These are phyloP conservation scores for Alternaria ventricosa DNA, from an alignment of 2,329 filamentous ascomycete genomes.

Conservation along the genomic window DNA sequence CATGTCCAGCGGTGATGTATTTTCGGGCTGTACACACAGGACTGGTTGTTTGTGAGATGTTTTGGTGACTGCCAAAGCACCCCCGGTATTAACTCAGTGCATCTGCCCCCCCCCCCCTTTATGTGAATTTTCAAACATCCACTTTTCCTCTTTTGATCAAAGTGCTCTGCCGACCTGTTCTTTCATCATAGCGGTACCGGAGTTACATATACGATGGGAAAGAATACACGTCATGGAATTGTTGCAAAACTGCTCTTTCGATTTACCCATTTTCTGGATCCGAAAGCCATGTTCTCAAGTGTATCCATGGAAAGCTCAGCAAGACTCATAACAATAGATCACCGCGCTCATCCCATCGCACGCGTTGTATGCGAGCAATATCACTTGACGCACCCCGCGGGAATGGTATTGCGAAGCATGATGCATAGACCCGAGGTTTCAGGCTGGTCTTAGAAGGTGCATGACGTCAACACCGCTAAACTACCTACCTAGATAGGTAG, in stretches of 20 bases:
- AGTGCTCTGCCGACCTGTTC: not conserved
- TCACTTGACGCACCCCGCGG: not conserved
- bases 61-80: not conserved
- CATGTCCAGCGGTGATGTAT: not conserved
- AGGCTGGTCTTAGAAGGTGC: not conserved
- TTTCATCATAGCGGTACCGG: not conserved
- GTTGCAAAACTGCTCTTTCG: not conserved
- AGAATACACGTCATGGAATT: not conserved
- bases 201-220: not conserved
- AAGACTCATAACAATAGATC: not conserved
- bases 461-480: not conserved
- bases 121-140: not conserved
- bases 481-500: not conserved
- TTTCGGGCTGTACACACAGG: not conserved
- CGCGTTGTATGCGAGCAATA: not conserved
- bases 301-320: not conserved
- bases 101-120: accelerated
- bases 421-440: not conserved
- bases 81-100: not conserved
- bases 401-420: not conserved
- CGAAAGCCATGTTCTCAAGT: not conserved
- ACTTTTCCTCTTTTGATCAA: not conserved
- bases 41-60: accelerated
- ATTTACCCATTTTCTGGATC: not conserved
- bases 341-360: not conserved